These are phyloP conservation scores for Bothriochloa decipiens DNA, from an alignment of 176 grass and related monocot genomes.

Conservation along the genomic window DNA sequence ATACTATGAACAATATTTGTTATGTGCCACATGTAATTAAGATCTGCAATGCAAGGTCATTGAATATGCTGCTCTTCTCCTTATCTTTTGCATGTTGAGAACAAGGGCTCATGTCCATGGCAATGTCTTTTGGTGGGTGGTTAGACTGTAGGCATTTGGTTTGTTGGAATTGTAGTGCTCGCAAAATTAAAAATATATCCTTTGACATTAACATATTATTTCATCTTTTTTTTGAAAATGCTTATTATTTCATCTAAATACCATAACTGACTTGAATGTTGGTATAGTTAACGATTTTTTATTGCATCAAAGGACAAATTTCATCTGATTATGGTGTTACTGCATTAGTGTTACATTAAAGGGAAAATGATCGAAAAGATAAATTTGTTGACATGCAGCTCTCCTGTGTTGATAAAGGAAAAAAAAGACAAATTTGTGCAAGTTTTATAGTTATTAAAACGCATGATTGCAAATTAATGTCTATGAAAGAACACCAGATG, in stretches of 20 bases:
- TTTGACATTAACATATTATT: not conserved
- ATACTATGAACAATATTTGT: not conserved
- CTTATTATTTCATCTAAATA: no score
- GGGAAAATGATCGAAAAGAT: not conserved
- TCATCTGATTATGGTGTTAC: not conserved
- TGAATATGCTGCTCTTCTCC: not conserved
- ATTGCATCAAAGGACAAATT: not conserved
- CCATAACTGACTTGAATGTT: not conserved
- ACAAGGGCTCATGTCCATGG: not conserved
- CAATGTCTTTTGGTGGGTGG: not conserved
- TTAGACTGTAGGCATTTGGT: slow-evolving; percentile 27
- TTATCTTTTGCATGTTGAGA: not conserved
- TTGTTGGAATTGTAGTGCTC: not conserved
- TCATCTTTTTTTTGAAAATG: no score
- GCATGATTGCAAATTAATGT: not conserved
- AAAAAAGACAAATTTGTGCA: no score
- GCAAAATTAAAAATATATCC: not conserved
- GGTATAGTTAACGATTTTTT: not conserved
- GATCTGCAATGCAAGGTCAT: not conserved
- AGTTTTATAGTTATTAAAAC: not conserved
- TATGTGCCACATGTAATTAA: not conserved
- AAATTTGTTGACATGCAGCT: not conserved
- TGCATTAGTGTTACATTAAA: not conserved
- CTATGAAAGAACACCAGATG: not conserved
- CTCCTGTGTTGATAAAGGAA: not conserved